Evolutionary conservation across 345 rosid genomes (phyloP).

Genomic region (Eucalyptus pauciflora): DNA sequence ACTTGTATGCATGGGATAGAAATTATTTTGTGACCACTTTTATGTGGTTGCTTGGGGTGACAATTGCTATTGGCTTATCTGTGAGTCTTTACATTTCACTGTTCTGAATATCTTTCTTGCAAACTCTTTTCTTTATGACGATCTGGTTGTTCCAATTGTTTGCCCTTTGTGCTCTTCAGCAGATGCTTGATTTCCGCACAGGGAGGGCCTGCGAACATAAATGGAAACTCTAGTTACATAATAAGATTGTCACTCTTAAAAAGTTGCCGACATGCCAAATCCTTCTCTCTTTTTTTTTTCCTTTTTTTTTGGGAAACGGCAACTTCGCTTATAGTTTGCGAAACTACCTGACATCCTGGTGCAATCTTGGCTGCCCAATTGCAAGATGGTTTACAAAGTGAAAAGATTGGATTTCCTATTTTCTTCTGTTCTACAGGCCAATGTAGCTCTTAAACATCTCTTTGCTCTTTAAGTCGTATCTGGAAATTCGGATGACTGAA

Average conservation of each 20-base stretch:
- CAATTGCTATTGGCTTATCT: background rate
- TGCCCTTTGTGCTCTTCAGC: background rate
- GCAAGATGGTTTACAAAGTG: background rate
- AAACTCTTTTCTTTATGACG: background rate
- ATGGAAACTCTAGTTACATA: background rate
- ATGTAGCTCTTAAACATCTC: background rate
- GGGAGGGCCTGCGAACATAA: background rate
- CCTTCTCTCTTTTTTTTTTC: background rate
- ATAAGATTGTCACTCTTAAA: background rate
- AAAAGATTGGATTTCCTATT: background rate
- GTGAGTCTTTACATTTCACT: background rate
- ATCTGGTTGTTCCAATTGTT: background rate
- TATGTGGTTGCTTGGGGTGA: background rate
- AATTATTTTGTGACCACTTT: background rate
- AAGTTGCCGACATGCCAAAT: background rate
- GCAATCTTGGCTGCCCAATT: background rate
- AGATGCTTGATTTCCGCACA: background rate
- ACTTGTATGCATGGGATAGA: background rate
- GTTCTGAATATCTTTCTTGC: background rate
- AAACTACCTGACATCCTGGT: background rate
- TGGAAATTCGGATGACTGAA: background rate
- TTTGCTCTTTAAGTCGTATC: background rate
- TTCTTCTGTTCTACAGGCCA: background rate
- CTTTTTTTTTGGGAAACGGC: background rate
- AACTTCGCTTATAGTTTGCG: background rate